phyloP scores from a whole-genome alignment of 1,284 basidiomycete species.

The Leccinum glutinopallens region DNA sequence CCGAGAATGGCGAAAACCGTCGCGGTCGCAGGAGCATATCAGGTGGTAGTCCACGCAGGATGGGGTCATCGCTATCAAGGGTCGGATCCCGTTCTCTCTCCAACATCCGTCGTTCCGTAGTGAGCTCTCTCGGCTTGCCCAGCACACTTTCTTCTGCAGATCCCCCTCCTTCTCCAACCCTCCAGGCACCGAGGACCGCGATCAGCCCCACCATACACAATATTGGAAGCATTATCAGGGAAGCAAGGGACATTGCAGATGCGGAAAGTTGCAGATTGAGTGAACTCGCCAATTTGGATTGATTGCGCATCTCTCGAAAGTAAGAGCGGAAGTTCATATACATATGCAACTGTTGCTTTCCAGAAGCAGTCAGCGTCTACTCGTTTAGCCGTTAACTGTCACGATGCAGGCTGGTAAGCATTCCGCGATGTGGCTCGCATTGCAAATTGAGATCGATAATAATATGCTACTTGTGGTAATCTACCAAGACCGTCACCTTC shows the following conservation, averaged over 20 bases:
- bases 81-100: slow-evolving; percentile 38
- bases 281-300: slow-evolving; percentile 71
- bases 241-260: slow-evolving; percentile 58
- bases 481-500: slow-evolving; percentile 1
- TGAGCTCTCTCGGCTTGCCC: slow-evolving; percentile 28
- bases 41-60: slow-evolving; percentile 19
- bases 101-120: slow-evolving; percentile 44
- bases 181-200: slow-evolving; percentile 39
- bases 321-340: too few relatives aligned
- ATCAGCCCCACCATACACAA: slow-evolving; percentile 60
- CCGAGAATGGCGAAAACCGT: slow-evolving; percentile 20
- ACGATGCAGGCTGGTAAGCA: too few relatives aligned
- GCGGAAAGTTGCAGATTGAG: slow-evolving; percentile 66
- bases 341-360: too few relatives aligned
- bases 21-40: slow-evolving; percentile 28
- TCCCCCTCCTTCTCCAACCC: slow-evolving; percentile 3
- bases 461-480: slow-evolving; percentile 3
- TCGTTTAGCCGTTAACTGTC: too few relatives aligned
- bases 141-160: slow-evolving; percentile 28
- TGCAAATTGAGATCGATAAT: background rate
- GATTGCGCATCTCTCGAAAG: slow-evolving; percentile 7
- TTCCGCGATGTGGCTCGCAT: too few relatives aligned
- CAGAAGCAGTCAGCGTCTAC: too few relatives aligned
- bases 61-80: slow-evolving; percentile 17
- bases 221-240: slow-evolving; percentile 52